Evolutionary conservation across 805 yeast species (phyloP).

Genomic region (Lipomyces oligophaga): DNA sequence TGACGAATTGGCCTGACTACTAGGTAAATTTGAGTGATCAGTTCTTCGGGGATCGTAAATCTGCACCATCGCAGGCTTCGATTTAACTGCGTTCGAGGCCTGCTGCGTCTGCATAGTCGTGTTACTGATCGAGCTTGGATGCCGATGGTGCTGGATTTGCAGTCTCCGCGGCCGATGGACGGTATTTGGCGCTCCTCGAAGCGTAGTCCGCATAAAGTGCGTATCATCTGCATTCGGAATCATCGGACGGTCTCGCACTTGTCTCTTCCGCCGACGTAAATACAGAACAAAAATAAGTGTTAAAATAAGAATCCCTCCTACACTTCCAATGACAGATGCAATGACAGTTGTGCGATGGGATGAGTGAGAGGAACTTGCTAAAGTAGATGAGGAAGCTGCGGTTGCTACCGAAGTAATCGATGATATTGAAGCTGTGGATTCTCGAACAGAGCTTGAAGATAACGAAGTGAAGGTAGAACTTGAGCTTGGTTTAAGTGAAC

Average conservation of each 20-base stretch:
- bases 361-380: constrained; percentile 1
- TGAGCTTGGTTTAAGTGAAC: no score
- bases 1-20: no score
- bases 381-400: background rate
- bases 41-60: no score
- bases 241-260: background rate
- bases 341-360: constrained; percentile 12
- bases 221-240: background rate
- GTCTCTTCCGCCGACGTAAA: constrained; percentile 6
- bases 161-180: background rate
- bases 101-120: background rate
- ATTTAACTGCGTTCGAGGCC: background rate
- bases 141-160: background rate
- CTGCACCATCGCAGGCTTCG: background rate
- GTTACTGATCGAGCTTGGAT: background rate
- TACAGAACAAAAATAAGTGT: constrained; percentile 6
- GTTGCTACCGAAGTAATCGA: constrained; percentile 2
- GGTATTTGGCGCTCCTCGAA: background rate
- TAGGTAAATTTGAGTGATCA: no score
- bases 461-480: no score
- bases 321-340: constrained; percentile 20
- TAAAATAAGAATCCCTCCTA: constrained; percentile 14
- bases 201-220: no score
- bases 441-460: background rate
- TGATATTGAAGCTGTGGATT: constrained; percentile 1